Evolutionary conservation across 1,139 yeast species (phyloP).

Genomic region (Kurtzmaniella natalensis): DNA sequence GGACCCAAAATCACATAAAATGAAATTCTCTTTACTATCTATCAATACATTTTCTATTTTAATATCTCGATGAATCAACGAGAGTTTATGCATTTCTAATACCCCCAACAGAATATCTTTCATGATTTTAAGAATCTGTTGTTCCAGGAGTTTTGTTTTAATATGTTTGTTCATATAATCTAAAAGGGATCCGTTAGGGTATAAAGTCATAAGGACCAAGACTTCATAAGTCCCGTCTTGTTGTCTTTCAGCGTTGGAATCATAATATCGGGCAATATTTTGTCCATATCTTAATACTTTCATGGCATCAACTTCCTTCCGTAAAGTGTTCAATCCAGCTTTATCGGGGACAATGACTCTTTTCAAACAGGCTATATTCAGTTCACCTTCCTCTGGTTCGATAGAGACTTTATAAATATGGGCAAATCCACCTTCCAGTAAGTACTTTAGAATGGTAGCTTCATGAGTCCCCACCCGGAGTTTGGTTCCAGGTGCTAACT

Average conservation of each 20-base stretch:
- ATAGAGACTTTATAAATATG: conserved; percentile 57
- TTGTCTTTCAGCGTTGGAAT: conserved; percentile 71
- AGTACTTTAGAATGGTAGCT: conserved; percentile 32
- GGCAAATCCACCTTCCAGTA: conserved; percentile 49
- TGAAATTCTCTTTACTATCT: conserved; percentile 51
- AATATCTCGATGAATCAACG: conserved; percentile 68
- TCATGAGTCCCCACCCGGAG: conserved; percentile 43
- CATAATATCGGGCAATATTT: conserved; percentile 64
- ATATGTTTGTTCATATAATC: conserved; percentile 72
- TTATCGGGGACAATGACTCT: conserved; percentile 73
- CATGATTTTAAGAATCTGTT: conserved; percentile 63
- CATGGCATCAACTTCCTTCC: conserved; percentile 83
- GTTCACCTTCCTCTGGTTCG: conserved; percentile 32
- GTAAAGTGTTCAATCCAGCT: conserved; percentile 54
- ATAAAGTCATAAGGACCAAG: conserved; percentile 70
- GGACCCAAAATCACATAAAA: conserved; percentile 77
- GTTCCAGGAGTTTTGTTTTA: conserved; percentile 57
- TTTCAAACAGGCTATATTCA: conserved; percentile 60
- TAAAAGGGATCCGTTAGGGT: conserved; percentile 66
- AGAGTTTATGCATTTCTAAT: conserved; percentile 64
- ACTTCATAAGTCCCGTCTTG: conserved; percentile 62
- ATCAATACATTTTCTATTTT: conserved; percentile 76
- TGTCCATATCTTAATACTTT: conserved; percentile 54
- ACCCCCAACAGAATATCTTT: conserved; percentile 63
- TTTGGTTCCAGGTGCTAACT: conserved; percentile 37